Conservation (phyloP, 306 rosid species). For the Lablab purpureus region DNA sequence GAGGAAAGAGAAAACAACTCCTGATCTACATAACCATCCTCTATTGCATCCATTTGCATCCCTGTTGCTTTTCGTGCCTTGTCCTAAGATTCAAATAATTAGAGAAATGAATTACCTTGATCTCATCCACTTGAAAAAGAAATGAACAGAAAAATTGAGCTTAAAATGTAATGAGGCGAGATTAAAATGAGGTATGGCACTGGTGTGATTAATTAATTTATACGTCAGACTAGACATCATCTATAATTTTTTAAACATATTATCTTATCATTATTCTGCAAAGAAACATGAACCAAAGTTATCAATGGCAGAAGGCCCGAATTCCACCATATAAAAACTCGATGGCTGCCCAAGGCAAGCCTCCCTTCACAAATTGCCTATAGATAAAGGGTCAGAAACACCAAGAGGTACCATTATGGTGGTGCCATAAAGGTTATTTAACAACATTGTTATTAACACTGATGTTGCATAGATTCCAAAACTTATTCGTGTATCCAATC, state of each 20-base stretch:
- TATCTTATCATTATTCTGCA: not conserved
- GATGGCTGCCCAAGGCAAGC: not conserved
- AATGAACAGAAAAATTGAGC: not conserved
- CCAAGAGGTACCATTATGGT: no score
- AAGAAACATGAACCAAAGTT: not conserved
- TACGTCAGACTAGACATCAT: not conserved
- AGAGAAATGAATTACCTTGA: slow-evolving; percentile 38
- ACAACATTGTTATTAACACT: not conserved
- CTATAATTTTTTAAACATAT: not conserved
- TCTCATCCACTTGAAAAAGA: not conserved
- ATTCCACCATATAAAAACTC: not conserved
- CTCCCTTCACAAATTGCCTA: not conserved
- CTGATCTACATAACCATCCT: slow-evolving; percentile 76
- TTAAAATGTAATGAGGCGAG: slow-evolving; percentile 2
- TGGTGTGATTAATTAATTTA: not conserved
- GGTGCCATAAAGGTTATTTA: no score
- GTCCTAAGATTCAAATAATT: slow-evolving; percentile 61
- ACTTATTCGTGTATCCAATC: not conserved
- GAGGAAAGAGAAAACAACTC: slow-evolving; percentile 86
- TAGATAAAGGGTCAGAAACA: no score
- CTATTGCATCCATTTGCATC: slow-evolving; percentile 82
- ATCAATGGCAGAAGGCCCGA: no score
- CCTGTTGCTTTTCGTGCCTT: slow-evolving; percentile 89
- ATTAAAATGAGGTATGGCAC: not conserved
- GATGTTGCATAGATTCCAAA: not conserved